Evolutionary conservation across 768 basidiomycete genomes (phyloP).

Genomic region (Termitomyces sp.): DNA sequence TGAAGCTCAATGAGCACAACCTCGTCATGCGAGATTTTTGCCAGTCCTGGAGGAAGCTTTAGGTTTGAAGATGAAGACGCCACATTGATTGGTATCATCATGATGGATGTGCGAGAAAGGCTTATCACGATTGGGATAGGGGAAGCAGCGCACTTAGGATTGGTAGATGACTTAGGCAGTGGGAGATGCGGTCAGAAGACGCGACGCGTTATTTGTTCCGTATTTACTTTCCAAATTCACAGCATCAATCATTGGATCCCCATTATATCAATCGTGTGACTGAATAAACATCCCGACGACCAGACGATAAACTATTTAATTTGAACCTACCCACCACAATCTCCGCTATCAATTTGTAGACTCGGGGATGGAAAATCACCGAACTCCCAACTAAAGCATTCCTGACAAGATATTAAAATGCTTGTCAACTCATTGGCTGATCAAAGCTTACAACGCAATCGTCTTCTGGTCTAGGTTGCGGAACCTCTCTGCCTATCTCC

Average conservation of each 20-base stretch:
- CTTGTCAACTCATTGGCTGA: no score
- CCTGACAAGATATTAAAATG: constrained; percentile 30
- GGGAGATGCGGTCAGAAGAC: background rate
- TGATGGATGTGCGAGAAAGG: constrained; percentile 19
- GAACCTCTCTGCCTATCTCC: constrained; percentile 62
- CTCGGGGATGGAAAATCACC: constrained; percentile 29
- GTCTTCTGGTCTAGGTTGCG: constrained; percentile 43
- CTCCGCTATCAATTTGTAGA: background rate
- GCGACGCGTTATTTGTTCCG: constrained; percentile 12
- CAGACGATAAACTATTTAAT: background rate
- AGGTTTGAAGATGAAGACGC: constrained; percentile 26
- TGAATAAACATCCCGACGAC: background rate
- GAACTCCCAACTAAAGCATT: constrained; percentile 72
- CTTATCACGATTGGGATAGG: background rate
- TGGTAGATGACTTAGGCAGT: background rate
- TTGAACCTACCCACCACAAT: constrained; percentile 3
- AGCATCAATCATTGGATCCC: background rate
- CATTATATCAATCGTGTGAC: no score
- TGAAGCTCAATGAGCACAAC: constrained; percentile 85
- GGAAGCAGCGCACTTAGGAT: background rate
- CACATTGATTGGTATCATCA: constrained; percentile 66
- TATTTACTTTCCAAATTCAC: constrained; percentile 8
- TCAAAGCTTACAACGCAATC: constrained; percentile 63
- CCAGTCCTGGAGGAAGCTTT: constrained; percentile 60
- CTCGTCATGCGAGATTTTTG: constrained; percentile 73